These are phyloP conservation scores for Papiliotrema flavescens DNA, from an alignment of 1,284 basidiomycete species.

Conservation along the genomic window DNA sequence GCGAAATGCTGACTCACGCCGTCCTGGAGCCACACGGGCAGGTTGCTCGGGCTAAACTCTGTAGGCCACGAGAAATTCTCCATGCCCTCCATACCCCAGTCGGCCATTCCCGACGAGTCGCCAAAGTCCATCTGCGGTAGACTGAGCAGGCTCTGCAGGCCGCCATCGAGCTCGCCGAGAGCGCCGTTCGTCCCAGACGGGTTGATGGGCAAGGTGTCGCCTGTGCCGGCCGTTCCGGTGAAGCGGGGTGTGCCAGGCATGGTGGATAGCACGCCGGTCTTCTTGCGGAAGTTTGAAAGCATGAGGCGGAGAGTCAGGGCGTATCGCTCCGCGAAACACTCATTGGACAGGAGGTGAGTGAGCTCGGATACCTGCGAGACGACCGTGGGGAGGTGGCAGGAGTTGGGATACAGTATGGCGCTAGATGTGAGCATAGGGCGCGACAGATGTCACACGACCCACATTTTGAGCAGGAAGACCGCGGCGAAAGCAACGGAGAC, in stretches of 20 bases:
- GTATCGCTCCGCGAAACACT: constrained; percentile 58
- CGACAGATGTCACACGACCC: constrained; percentile 29
- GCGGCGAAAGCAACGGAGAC: constrained; percentile 89
- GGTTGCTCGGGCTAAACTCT: constrained; percentile 51
- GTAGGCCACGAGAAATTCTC: constrained; percentile 68
- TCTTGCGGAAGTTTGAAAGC: constrained; percentile 81
- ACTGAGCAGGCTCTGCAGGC: constrained; percentile 38
- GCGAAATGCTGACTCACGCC: constrained; percentile 58
- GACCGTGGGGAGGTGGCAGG: constrained; percentile 34
- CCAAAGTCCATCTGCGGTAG: constrained; percentile 25
- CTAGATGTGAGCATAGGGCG: constrained; percentile 9
- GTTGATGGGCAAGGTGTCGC: constrained; percentile 10
- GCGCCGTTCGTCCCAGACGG: constrained; percentile 3
- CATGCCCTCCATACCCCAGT: constrained; percentile 66
- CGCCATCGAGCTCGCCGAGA: constrained; percentile 29
- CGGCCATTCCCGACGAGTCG: constrained; percentile 27
- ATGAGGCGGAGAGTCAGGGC: constrained; percentile 83
- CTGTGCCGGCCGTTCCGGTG: constrained; percentile 38
- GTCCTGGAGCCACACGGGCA: constrained; percentile 53
- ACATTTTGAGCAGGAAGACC: constrained; percentile 79
- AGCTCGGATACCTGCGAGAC: constrained; percentile 42
- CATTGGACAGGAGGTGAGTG: constrained; percentile 41
- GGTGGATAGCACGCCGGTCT: constrained; percentile 66
- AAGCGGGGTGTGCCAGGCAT: constrained; percentile 53
- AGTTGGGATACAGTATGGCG: constrained; percentile 44